Base-by-base conservation (phyloP, 2,329 filamentous ascomycete genomes). In the Septoria linicola region DNA sequence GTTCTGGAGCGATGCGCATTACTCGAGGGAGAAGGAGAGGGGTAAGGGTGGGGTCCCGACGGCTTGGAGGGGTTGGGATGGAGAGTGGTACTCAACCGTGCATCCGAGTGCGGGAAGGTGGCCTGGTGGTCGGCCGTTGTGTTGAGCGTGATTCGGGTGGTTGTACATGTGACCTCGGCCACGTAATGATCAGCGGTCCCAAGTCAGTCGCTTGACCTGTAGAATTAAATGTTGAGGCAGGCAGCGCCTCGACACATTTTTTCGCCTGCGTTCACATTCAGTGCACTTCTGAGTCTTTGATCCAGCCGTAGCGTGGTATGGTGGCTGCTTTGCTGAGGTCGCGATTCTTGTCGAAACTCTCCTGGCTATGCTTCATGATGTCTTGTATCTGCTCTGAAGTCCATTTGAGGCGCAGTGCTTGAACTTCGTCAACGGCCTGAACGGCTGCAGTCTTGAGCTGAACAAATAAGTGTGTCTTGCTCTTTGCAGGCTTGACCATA, bases 271-370 rank as follows among this genome's bases (percentile, higher is more conserved):
- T n/a, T n/a, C n/a, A n/a, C n/a, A n/a, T 25, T 49, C 32, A 42
- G 16, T 30, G 16, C 47, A 43, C 35, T 11, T 31, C 31, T 19
- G 17, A 14, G 20, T 55, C 57, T 25, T 70, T 63, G n/a, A 58
- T 46, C 71, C 71, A 75, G 17, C 72, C 73, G 41, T 70, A 69
- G n/a, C 60, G 61, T 13, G 65, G 58, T 8, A 73, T 61, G 10
- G 65, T 63, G 11, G 54, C 58, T 13, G 65, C 66, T 35, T 67
- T 63, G 8, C 64, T 67, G 25, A 75, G 56, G 46, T 76, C 67
- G n/a, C 59, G 44, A 34, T 74, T 67, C 11, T 47, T 63, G 35
- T 59, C 56, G 36, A 65, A 59, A 53, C 73, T 75, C 53, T 70
- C 66, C 30, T 32, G 41, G 23, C 25, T 46, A 30, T 58, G 62